Evolutionary conservation across 2,329 filamentous ascomycete species (phyloP).

Genomic region (Venturiaceae sp.): DNA sequence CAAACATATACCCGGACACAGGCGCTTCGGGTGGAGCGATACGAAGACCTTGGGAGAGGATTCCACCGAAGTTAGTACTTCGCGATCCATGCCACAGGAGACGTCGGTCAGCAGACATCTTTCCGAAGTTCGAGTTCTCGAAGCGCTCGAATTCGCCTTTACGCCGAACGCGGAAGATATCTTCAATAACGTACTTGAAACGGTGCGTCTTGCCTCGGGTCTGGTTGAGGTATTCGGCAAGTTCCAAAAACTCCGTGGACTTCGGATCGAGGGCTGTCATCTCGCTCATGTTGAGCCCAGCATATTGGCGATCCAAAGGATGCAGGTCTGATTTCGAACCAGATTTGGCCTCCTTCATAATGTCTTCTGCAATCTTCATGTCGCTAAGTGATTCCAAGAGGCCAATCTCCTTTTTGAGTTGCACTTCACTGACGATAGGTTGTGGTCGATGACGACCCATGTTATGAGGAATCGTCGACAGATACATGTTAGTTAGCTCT

Average conservation of each 20-base stretch:
- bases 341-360: constrained; percentile 59
- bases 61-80: constrained; percentile 76
- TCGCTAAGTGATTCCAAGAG: constrained; percentile 73
- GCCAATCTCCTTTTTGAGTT: constrained; percentile 67
- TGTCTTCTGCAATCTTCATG: constrained; percentile 71
- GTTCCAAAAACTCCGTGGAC: constrained; percentile 53
- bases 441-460: constrained; percentile 69
- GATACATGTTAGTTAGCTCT: constrained; percentile 66
- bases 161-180: constrained; percentile 78
- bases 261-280: constrained; percentile 57
- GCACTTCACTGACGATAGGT: constrained; percentile 45
- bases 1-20: constrained; percentile 76
- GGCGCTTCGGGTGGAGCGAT: constrained; percentile 82
- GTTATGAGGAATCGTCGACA: constrained; percentile 70
- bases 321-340: constrained; percentile 44
- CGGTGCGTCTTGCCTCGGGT: constrained; percentile 60
- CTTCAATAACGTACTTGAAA: constrained; percentile 49
- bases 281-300: constrained; percentile 61
- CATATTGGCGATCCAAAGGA: constrained; percentile 62
- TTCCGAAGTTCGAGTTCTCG: constrained; percentile 43
- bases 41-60: constrained; percentile 77
- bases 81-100: constrained; percentile 85
- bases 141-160: constrained; percentile 64
- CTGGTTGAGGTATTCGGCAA: constrained; percentile 56
- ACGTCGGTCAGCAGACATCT: constrained; percentile 53